Conservation (phyloP, 2,329 filamentous ascomycete species). For the Paraphaeosphaeria sporulosa region DNA sequence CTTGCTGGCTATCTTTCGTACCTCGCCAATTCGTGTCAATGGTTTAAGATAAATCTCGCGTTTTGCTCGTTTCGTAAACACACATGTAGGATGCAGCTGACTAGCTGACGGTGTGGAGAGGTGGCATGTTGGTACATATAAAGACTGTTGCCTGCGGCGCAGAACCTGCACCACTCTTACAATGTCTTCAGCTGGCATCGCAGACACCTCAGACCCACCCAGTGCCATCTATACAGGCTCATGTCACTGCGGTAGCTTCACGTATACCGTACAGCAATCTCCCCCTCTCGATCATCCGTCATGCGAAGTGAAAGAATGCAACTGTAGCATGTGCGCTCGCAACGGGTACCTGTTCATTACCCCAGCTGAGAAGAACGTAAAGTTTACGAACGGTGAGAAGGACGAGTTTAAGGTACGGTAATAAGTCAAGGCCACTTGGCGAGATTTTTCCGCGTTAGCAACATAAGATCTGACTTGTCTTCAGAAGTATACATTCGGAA, state of each 20-base stretch:
- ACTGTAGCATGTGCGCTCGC: slow-evolving; percentile 62
- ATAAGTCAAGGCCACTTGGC: too few species aligned
- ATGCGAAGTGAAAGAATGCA: slow-evolving; percentile 56
- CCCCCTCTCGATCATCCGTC: slow-evolving; percentile 55
- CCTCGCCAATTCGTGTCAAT: too few species aligned
- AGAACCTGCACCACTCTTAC: too few species aligned
- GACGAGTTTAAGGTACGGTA: slow-evolving; percentile 28
- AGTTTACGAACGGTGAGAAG: slow-evolving; percentile 28
- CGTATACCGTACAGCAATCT: slow-evolving; percentile 58
- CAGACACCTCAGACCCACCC: not conserved
- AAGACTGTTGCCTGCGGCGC: too few species aligned
- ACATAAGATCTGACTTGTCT: not conserved
- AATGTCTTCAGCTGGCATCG: not conserved
- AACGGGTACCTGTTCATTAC: slow-evolving; percentile 60
- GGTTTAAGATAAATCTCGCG: too few species aligned
- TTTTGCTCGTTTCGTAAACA: too few species aligned
- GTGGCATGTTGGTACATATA: too few species aligned
- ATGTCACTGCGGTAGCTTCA: slow-evolving; percentile 63
- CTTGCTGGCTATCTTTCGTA: too few species aligned
- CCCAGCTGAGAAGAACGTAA: slow-evolving; percentile 24
- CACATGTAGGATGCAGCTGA: too few species aligned
- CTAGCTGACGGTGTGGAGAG: too few species aligned
- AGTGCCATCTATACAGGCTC: slow-evolving; percentile 54
- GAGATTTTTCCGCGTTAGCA: too few species aligned
- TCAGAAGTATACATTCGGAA: slow-evolving; percentile 38